Base-by-base conservation (phyloP, 2,329 filamentous ascomycete species). In the Hysterium pulicare region DNA sequence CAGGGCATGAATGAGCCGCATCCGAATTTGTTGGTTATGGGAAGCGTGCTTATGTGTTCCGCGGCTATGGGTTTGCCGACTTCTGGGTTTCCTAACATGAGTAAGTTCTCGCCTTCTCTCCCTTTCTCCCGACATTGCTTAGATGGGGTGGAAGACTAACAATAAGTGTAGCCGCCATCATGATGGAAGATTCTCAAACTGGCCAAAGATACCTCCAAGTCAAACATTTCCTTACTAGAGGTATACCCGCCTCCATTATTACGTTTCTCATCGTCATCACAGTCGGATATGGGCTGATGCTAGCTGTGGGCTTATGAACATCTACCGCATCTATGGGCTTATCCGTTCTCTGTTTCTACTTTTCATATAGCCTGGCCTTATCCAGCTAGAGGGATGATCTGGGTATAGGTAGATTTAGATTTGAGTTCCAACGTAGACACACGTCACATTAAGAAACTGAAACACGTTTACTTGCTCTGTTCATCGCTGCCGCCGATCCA, bases 11-110 rank as follows among this genome's bases (percentile, higher is more conserved):
- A 84, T 2, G 78, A 95, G 62, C 90, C 91, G 21, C 90, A 95
- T 63, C 91, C 93, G 7, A 97, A 97, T 67, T 71, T 98, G 46
- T 72, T 98, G 45, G 93, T 98, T 49, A 97, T 98, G 91, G 87
- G 84, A 0, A 84, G 87, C 41, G 91, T 95, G 9, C 71, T 98
- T 49, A 98, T 98, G 90, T 96, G 93, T 62, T 91, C 86, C 51
- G 90, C 90, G n/a, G 93, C 89, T 2, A 98, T 98, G 93, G 93
- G 84, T 10, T 69, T 98, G 68, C 93, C 93, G 2, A 98, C 93
- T 0, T 91, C 85, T 63, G 94, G 93, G 7, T 98, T 98, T 72
- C 93, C 93, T 2, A 98, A 98, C 57, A 98, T 98, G 93, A 98
- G 90, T 95, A 81, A 77, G 90, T 86, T 34, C 21, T 33, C 15